A percentile compares a stretch with the other conserved stretches of the same genome.
phyloP scores from a whole-genome alignment of 306 rosid species.

The Cucurbita pepo region DNA sequence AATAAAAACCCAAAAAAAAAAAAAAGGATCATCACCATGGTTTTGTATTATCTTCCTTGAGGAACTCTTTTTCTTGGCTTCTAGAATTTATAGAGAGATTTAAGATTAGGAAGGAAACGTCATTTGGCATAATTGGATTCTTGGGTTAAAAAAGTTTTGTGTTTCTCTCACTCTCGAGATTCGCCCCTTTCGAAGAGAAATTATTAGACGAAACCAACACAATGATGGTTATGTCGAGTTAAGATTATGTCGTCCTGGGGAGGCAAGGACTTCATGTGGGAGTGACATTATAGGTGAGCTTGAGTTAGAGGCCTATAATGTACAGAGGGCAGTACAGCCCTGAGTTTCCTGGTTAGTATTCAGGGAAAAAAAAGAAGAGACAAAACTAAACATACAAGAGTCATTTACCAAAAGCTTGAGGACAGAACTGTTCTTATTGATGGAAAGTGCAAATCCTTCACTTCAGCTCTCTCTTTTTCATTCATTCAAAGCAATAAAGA shows the following conservation, averaged over 20 bases:
- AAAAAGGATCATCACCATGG: background rate
- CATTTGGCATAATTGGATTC: background rate
- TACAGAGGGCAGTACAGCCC: background rate
- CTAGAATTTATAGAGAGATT: background rate
- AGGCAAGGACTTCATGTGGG: background rate
- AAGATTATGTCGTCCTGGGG: background rate
- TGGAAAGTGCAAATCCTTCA: conserved; percentile 45
- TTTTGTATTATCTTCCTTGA: conserved; percentile 1
- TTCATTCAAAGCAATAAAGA: conserved; percentile 57
- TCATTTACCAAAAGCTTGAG: conserved; percentile 17
- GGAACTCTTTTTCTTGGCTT: conserved; percentile 1
- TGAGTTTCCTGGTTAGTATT: background rate
- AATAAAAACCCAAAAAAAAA: background rate
- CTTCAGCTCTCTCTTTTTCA: conserved; percentile 1
- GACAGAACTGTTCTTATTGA: conserved; percentile 38
- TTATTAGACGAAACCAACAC: background rate
- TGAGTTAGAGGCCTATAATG: background rate
- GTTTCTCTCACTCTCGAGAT: background rate
- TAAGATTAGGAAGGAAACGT: background rate
- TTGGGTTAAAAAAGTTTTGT: background rate
- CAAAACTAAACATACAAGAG: conserved; percentile 7
- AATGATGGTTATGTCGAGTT: background rate
- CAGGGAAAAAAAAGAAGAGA: background rate
- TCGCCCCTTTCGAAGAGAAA: background rate
- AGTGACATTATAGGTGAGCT: background rate